phyloP scores from a whole-genome alignment of 2,329 filamentous ascomycete species.

The Phyllosticta citriasiana region DNA sequence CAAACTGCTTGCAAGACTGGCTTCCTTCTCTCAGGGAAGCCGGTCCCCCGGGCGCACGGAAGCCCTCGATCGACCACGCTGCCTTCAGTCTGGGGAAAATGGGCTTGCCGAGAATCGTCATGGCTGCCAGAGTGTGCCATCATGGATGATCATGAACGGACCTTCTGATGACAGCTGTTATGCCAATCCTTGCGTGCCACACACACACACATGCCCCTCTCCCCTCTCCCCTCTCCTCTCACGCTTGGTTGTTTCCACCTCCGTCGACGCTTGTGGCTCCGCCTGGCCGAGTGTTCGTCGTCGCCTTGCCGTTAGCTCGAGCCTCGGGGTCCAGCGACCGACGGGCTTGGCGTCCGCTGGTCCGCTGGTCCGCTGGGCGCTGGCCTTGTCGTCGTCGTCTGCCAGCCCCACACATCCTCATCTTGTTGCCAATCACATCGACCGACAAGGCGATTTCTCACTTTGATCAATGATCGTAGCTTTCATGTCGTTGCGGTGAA shows the following conservation, averaged over 20 bases:
- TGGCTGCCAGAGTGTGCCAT: neutral
- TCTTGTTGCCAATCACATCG: neutral
- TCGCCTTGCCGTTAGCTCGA: neutral
- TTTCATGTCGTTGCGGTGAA: neutral
- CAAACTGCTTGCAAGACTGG: too few species aligned
- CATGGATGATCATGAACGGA: too few species aligned
- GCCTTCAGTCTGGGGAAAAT: conserved; percentile 10
- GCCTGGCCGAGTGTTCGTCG: neutral
- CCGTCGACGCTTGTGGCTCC: neutral
- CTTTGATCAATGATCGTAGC: neutral
- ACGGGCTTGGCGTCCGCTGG: neutral
- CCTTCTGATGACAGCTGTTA: neutral
- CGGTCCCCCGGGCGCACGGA: conserved; percentile 4
- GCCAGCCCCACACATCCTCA: neutral
- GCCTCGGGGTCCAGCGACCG: neutral
- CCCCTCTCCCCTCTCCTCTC: neutral
- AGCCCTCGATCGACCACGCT: conserved; percentile 7
- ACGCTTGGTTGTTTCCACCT: neutral
- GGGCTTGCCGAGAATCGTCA: conserved; percentile 2
- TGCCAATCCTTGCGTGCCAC: neutral
- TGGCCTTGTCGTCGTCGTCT: neutral
- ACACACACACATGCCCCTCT: neutral
- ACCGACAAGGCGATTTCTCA: neutral
- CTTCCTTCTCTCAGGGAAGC: too few species aligned
- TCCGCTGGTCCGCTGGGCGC: too few species aligned